Evolutionary conservation across 768 basidiomycete species (phyloP), one percentile per base, ranked within the genome.

Genomic region (Thelephora aurantiotincta): DNA sequence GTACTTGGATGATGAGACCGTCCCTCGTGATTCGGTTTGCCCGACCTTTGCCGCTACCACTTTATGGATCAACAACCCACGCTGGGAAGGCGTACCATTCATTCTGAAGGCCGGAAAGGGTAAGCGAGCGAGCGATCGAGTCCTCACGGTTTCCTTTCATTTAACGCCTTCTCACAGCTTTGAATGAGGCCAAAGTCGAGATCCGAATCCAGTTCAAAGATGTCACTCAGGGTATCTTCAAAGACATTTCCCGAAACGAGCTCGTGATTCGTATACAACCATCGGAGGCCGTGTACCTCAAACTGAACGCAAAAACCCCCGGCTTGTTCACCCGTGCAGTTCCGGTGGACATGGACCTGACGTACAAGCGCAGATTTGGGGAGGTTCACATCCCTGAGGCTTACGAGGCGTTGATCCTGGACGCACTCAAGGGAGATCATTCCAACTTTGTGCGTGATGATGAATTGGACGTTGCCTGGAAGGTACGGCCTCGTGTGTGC

Each of bases 51-150:
- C 94, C 43, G 90, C 90, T 6, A 79, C 80, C 44, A 85, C 84
- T 11, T 72, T 98, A 19, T 85, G 79, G 78, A 89, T 99, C 63
- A 74, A 96, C 67, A 96, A 91, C 63, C 91, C 89, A 1, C 72
- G 96, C 51, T 99, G 94, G 94, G 94, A 98, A 63, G 94, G 94
- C 49, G 94, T 99, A 5, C 96, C 94, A 0, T 99, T 98, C 69
- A 91, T 98, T 58, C 72, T 99, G 55, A 97, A 93, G 68, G 96
- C 94, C 19, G 94, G 94, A 46, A 99, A 99, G 75, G 93, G 92
- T 86, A 55, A 50, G 73, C 61, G 23, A 18, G 44, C 48, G 7
- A 34, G 45, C 20, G 44, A 30, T 23, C 48, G 22, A n/a, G 11
- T 35, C 22, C 45, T 43, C 14, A 35, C 41, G 36, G 33, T 38